These are phyloP conservation scores for Talaromyces sp. DNA, from an alignment of 2,329 filamentous ascomycete species.

Conservation along the genomic window DNA sequence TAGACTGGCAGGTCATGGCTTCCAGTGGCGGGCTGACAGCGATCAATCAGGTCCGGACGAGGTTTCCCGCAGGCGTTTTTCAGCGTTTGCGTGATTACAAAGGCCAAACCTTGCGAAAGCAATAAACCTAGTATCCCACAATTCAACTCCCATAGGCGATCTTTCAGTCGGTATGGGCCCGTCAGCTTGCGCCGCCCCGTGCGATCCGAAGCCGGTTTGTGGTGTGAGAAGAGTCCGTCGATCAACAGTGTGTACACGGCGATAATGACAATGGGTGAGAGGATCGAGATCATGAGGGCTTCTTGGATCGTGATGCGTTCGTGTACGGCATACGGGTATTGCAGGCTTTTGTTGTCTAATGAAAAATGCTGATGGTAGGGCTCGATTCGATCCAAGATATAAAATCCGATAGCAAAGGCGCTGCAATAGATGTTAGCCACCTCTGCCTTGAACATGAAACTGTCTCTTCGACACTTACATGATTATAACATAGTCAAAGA, in stretches of 20 bases:
- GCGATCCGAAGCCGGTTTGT: constrained; percentile 32
- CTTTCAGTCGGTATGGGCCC: constrained; percentile 47
- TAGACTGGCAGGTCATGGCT: constrained; percentile 31
- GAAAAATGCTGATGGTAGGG: constrained; percentile 55
- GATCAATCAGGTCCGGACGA: constrained; percentile 53
- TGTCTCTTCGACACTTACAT: constrained; percentile 36
- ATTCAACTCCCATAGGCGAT: constrained; percentile 57
- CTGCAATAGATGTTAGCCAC: constrained; percentile 23
- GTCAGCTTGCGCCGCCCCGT: constrained; percentile 34
- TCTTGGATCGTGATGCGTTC: constrained; percentile 49
- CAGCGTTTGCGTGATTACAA: constrained; percentile 52
- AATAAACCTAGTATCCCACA: constrained; percentile 54
- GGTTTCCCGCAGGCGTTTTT: constrained; percentile 57
- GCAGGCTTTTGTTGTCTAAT: constrained; percentile 50
- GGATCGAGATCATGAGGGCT: constrained; percentile 45
- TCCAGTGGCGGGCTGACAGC: constrained; percentile 40
- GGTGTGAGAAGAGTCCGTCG: constrained; percentile 53
- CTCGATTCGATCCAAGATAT: constrained; percentile 47
- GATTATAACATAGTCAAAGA: constrained; percentile 55
- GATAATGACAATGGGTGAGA: constrained; percentile 48
- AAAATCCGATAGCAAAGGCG: constrained; percentile 46
- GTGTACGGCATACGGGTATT: constrained; percentile 52
- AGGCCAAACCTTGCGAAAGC: constrained; percentile 49
- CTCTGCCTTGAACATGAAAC: not conserved
- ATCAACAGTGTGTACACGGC: constrained; percentile 51